Evolutionary conservation across 2,329 filamentous ascomycete species (phyloP), one percentile per base, ranked within the genome.

Genomic region (Pyrenochaeta sp.): DNA sequence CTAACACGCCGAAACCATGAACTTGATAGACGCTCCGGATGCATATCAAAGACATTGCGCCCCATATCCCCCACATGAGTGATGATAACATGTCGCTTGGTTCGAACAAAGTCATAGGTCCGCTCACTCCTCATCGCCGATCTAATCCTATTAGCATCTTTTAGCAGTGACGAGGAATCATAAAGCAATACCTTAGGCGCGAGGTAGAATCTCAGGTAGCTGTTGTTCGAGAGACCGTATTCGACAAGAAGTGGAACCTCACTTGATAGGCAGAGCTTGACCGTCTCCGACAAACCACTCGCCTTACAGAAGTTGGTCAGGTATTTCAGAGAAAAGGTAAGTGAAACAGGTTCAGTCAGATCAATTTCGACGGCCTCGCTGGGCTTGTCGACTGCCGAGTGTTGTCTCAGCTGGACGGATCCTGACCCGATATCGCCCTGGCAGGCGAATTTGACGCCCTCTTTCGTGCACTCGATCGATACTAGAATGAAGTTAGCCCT

Each of bases 251-350:
- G 88, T 28, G 95, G 95, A 50, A 99, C 94, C 81, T 99, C 95
- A 80, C 93, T 93, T 52, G 94, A 98, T 69, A 99, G 86, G 82
- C 91, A 96, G 71, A 99, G 89, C 82, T 91, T 95, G 80, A 99
- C 96, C 67, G 86, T 85, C 68, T 80, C 83, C 39, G 93, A 94
- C 61, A 99, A 84, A 52, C 88, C 89, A 64, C 92, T 91, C 34
- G 96, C 96, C 84, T 99, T 99, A 91, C 95, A 98, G 84, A 99
- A 99, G 87, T 98, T 98, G 85, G 96, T 92, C 2, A 99, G 90
- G 83, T 99, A 99, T 84, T 99, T 99, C 73, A 99, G 90, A 34
- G 95, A 98, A 84, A 99, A 99, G 49, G 94, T 98, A 64, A 99
- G 87, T 36, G 91, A 86, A 60, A 99, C 95, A 50, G 95, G 92